Evolutionary conservation across 441 rosid genomes (phyloP).

Genomic region (Flueggea neowawraea): DNA sequence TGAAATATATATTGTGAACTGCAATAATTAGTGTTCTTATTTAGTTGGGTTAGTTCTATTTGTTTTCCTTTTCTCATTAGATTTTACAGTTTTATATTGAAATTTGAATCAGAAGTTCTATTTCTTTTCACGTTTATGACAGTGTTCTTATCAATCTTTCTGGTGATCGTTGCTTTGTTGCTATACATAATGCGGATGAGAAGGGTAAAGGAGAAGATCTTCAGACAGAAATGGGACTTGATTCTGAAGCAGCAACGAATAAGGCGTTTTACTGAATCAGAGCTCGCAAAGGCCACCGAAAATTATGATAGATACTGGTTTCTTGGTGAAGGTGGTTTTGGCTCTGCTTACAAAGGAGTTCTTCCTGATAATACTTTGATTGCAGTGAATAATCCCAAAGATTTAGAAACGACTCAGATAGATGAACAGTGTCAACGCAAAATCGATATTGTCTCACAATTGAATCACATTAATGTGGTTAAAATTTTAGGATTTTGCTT

Average conservation of each 20-base stretch:
- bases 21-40: too few relatives aligned
- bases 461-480: conserved; percentile 11
- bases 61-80: too few relatives aligned
- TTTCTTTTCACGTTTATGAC: too few relatives aligned
- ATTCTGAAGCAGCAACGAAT: conserved; percentile 9
- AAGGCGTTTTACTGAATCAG: conserved; percentile 7
- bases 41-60: too few relatives aligned
- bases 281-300: conserved; percentile 10
- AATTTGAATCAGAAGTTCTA: too few relatives aligned
- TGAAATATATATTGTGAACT: too few relatives aligned
- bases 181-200: neutral
- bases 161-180: too few relatives aligned
- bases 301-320: neutral
- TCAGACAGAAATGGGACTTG: conserved; percentile 1
- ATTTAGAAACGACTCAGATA: neutral
- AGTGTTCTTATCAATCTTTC: too few relatives aligned
- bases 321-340: conserved; percentile 10
- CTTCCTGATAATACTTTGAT: neutral
- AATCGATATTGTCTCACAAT: conserved; percentile 6
- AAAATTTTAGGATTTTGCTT: conserved; percentile 7
- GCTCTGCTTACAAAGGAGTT: conserved; percentile 4
- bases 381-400: conserved; percentile 11
- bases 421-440: conserved; percentile 6
- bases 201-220: conserved; percentile 3
- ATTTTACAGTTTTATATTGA: too few relatives aligned